Conservation (phyloP, 208 protist genomes). For the Crithidia thermophila region DNA sequence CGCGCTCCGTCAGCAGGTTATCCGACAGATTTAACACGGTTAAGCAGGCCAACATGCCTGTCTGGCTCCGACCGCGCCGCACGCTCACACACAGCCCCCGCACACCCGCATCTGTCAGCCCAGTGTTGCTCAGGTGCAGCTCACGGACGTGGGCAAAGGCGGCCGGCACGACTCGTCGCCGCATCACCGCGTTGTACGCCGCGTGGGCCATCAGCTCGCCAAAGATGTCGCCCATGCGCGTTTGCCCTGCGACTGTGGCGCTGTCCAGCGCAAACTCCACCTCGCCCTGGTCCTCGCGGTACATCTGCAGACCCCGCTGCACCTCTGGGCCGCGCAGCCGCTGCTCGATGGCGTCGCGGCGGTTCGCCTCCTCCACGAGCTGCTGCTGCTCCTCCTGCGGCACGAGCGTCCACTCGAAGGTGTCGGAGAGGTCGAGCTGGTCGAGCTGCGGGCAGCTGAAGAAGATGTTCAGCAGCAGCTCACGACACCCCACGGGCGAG, state of each 20-base stretch:
- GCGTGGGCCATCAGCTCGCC: conserved; percentile 74
- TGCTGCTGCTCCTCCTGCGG: conserved; percentile 25
- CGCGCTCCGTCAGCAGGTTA: conserved; percentile 58
- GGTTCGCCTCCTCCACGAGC: conserved; percentile 30
- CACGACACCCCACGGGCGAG: conserved; percentile 59
- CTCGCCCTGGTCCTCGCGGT: conserved; percentile 27
- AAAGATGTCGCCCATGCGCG: conserved; percentile 66
- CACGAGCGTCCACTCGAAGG: conserved; percentile 52
- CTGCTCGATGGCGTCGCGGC: conserved; percentile 15
- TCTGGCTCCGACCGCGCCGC: conserved; percentile 20
- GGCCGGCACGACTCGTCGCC: conserved; percentile 31
- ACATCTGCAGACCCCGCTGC: conserved; percentile 24
- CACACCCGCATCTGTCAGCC: conserved; percentile 65
- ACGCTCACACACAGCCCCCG: conserved; percentile 51
- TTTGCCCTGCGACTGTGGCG: conserved; percentile 41
- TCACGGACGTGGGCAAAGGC: conserved; percentile 61
- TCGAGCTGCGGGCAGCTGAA: conserved; percentile 64
- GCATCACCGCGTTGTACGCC: conserved; percentile 51
- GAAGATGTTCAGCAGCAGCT: conserved; percentile 77
- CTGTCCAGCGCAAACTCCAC: conserved; percentile 48
- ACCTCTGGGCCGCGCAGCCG: conserved; percentile 1
- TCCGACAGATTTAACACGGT: conserved; percentile 62
- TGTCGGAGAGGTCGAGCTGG: conserved; percentile 58
- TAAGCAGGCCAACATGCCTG: conserved; percentile 52
- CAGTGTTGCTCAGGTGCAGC: conserved; percentile 59